Evolutionary conservation across 2,329 filamentous ascomycete species (phyloP).

Genomic region (Monilinia aucupariae): DNA sequence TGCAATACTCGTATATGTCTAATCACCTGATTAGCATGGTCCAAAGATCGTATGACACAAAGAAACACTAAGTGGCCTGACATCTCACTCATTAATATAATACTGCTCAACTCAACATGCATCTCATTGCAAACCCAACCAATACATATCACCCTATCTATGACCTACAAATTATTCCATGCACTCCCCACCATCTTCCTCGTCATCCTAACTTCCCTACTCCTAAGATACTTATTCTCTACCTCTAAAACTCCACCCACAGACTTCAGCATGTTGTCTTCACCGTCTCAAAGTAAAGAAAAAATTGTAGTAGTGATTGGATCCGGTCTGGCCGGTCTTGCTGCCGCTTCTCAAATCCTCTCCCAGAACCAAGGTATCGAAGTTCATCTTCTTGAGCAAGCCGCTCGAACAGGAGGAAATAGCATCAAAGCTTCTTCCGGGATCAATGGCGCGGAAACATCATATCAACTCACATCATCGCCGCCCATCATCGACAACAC

Average conservation of each 20-base stretch:
- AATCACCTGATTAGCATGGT: neutral
- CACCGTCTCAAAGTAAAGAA: neutral
- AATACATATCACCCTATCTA: neutral
- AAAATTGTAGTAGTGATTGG: constrained; percentile 53
- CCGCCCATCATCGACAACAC: constrained; percentile 35
- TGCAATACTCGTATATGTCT: neutral
- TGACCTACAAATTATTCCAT: neutral
- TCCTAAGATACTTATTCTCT: neutral
- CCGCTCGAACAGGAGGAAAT: constrained; percentile 56
- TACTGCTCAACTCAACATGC: neutral
- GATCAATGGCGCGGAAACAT: constrained; percentile 57
- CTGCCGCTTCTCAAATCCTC: constrained; percentile 53
- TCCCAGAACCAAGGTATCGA: constrained; percentile 40
- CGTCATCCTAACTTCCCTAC: neutral
- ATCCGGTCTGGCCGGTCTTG: constrained; percentile 58
- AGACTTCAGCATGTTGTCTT: neutral
- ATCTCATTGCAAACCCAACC: neutral
- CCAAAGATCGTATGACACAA: neutral
- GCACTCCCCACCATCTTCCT: neutral
- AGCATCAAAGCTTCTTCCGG: constrained; percentile 63
- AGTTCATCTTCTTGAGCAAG: constrained; percentile 55
- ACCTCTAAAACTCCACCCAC: neutral
- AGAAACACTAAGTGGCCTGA: neutral
- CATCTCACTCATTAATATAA: neutral
- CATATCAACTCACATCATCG: constrained; percentile 43